Evolutionary conservation across 2,329 filamentous ascomycete genomes (phyloP).

Genomic region (Venturiaceae sp.): DNA sequence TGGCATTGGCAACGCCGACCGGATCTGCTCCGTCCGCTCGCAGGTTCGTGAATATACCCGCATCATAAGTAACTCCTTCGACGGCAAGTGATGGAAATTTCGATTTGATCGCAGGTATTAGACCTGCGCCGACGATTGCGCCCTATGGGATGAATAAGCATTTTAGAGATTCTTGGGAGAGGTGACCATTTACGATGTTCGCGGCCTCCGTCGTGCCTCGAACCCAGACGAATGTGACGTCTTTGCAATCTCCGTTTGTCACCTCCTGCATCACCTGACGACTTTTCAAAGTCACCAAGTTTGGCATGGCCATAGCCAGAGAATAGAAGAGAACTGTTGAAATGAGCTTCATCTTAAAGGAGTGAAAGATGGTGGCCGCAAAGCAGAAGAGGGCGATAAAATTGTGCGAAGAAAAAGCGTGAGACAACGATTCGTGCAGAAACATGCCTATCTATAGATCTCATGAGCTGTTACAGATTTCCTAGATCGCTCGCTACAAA

Average conservation of each 20-base stretch:
- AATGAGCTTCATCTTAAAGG: not conserved
- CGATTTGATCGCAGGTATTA: not conserved
- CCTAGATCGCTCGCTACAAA: no score
- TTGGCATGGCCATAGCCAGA: not conserved
- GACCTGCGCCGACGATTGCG: not conserved
- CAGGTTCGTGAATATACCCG: not conserved
- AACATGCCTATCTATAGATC: no score
- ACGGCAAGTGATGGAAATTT: not conserved
- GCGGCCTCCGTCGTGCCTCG: not conserved
- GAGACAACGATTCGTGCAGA: no score
- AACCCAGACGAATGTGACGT: not conserved
- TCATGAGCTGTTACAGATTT: no score
- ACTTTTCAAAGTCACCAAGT: not conserved
- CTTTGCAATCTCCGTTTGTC: not conserved
- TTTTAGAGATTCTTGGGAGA: not conserved
- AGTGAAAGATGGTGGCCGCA: not conserved
- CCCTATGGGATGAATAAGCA: not conserved
- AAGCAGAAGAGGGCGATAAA: no score
- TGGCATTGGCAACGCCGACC: not conserved
- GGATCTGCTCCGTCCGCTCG: not conserved
- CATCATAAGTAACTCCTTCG: not conserved
- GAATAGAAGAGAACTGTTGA: not conserved
- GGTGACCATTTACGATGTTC: not conserved
- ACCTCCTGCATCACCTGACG: not conserved
- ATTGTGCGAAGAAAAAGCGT: no score